phyloP scores from a whole-genome alignment of 208 protist genomes.

The Trypanosoma vivax region DNA sequence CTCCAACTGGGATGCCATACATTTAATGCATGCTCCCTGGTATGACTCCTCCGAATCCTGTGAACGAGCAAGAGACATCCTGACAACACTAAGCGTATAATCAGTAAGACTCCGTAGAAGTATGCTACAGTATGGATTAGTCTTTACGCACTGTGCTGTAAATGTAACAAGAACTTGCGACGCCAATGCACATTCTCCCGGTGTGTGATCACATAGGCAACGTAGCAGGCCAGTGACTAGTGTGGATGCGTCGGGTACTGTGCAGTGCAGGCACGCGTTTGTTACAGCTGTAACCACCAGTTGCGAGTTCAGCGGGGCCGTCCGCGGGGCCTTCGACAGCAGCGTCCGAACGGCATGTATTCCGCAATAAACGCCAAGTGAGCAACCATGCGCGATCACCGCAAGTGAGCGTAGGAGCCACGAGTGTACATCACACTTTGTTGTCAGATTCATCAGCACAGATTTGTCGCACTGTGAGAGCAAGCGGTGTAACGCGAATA shows the following conservation, averaged over 20 bases:
- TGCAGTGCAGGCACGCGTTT: constrained; percentile 5
- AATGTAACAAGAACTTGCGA: neutral
- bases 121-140: neutral
- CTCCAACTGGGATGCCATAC: neutral
- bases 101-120: constrained; percentile 2
- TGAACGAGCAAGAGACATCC: neutral
- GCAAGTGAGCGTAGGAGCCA: constrained; percentile 8
- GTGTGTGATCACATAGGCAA: neutral
- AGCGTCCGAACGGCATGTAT: constrained; percentile 2
- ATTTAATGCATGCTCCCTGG: neutral
- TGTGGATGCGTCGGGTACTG: constrained; percentile 4
- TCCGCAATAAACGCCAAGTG: constrained; percentile 8
- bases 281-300: neutral
- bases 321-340: neutral
- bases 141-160: neutral
- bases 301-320: neutral
- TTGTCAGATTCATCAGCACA: neutral
- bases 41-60: neutral
- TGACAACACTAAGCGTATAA: neutral
- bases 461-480: constrained; percentile 1
- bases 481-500: constrained; percentile 9
- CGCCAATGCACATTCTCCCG: neutral
- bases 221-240: constrained; percentile 2
- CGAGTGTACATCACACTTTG: neutral
- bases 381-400: constrained; percentile 2